phyloP scores from a whole-genome alignment of 805 yeast species.

The Cyberlindnera xylosilytica region DNA sequence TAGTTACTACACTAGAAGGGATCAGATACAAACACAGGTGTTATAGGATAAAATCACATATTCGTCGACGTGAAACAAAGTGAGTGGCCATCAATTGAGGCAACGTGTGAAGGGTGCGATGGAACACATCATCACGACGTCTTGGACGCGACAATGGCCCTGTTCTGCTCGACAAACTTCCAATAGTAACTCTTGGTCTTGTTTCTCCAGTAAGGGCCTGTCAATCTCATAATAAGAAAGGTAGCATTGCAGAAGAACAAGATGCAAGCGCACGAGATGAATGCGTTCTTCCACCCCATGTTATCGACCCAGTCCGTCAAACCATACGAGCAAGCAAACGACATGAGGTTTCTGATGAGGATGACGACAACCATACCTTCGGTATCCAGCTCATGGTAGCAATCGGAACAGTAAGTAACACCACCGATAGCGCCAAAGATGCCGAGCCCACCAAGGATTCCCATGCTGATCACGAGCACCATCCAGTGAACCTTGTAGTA shows the following conservation, averaged over 20 bases:
- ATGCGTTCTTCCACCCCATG: conserved; percentile 53
- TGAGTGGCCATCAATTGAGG: too few relatives aligned
- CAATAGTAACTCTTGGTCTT: conserved; percentile 23
- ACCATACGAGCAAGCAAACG: conserved; percentile 61
- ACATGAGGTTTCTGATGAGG: conserved; percentile 53
- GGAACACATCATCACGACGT: too few relatives aligned
- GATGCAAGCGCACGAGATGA: conserved; percentile 53
- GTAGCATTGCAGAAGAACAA: conserved; percentile 35
- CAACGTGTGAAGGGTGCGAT: too few relatives aligned
- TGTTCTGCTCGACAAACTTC: conserved; percentile 22
- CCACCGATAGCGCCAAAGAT: conserved; percentile 50
- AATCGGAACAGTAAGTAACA: conserved; percentile 54
- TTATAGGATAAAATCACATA: too few relatives aligned
- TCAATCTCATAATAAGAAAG: conserved; percentile 24
- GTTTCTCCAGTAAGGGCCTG: conserved; percentile 29
- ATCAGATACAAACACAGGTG: too few relatives aligned
- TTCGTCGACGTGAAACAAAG: too few relatives aligned
- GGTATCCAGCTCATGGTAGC: conserved; percentile 50
- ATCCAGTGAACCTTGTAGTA: conserved; percentile 53
- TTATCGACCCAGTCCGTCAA: conserved; percentile 56
- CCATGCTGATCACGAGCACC: conserved; percentile 51
- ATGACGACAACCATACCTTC: conserved; percentile 57
- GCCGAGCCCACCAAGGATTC: conserved; percentile 52
- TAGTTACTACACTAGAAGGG: too few relatives aligned
- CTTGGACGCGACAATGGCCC: too few relatives aligned